Evolutionary conservation across 768 basidiomycete genomes (phyloP), one percentile per base, ranked within the genome.

Genomic region (Tulasnella sp.): DNA sequence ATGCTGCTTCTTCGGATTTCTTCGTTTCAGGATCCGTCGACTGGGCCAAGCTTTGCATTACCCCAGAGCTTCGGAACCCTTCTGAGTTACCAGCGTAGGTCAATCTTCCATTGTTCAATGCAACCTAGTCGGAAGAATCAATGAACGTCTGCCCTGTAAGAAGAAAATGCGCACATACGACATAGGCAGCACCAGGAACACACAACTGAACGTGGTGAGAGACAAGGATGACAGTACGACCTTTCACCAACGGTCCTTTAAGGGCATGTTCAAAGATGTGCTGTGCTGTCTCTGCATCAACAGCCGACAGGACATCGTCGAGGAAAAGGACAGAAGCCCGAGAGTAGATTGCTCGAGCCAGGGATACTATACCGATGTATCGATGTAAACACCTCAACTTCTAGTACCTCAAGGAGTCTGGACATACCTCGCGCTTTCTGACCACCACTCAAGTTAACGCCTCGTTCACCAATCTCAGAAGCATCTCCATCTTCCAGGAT

Each of bases 161-260:
- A 15, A 42, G 35, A 40, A n/a, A 11, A 46, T n/a, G 11, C 15
- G 13, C 15, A 75, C 80, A 3, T 67, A 97, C 92, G 80, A 98
- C 87, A 83, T 94, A 96, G 35, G 85, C 86, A 1, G 96, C 94
- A 40, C 89, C 92, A 0, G 93, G 90, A 2, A 90, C 88, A 82
- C 94, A 95, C 5, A 99, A 87, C 82, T 95, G 93, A 44, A 98
- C 93, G 82, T 97, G 95, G 82, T 99, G 97, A 3, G 96, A 98
- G 73, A 98, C 95, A 32, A 99, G 87, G 69, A 98, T 87, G 72
- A 97, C 85, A 0, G 96, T 98, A 70, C 96, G 88, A 23, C 89
- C 91, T n/a, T 85, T 84, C 82, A 95, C 87, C 57, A 98, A 85
- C 70, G 92, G 90, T 10, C 96, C 95, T 80, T 88, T 87, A 29